Conservation (phyloP, 2,329 filamentous ascomycete genomes). For the Ascochyta fabae region DNA sequence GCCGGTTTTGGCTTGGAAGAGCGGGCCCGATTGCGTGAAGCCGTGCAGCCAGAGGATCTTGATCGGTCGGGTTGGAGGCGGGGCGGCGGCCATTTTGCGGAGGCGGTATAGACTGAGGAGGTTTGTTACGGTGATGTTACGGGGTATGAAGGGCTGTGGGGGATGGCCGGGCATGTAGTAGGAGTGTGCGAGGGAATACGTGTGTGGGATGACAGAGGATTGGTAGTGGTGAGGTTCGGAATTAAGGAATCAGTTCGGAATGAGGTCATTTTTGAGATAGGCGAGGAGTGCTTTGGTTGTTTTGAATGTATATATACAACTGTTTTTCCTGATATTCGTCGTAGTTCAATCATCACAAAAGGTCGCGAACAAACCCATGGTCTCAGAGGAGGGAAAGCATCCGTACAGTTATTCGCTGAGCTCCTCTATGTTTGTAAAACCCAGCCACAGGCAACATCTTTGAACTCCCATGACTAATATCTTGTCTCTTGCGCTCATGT, state of each 20-base stretch:
- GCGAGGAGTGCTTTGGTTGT: neutral
- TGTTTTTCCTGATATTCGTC: no score
- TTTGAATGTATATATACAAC: no score
- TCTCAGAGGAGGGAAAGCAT: no score
- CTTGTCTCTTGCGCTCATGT: no score
- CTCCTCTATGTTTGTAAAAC: no score
- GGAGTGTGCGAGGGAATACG: neutral
- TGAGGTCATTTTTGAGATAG: neutral
- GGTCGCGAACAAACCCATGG: no score
- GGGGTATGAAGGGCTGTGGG: constrained; percentile 9
- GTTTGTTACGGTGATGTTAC: constrained; percentile 24
- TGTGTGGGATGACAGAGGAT: neutral
- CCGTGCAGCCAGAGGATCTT: constrained; percentile 65
- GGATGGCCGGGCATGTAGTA: constrained; percentile 1
- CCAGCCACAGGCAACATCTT: no score
- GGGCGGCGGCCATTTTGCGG: constrained; percentile 41
- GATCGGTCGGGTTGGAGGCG: constrained; percentile 45
- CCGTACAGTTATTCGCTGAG: no score
- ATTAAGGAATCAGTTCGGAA: neutral
- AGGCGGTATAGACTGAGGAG: constrained; percentile 25
- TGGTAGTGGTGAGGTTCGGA: neutral
- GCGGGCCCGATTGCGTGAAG: constrained; percentile 86
- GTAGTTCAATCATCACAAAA: no score
- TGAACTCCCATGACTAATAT: no score
- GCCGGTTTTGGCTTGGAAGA: constrained; percentile 88